Base-by-base conservation (phyloP, 2,329 filamentous ascomycete genomes). In the Colletotrichum acutatum region DNA sequence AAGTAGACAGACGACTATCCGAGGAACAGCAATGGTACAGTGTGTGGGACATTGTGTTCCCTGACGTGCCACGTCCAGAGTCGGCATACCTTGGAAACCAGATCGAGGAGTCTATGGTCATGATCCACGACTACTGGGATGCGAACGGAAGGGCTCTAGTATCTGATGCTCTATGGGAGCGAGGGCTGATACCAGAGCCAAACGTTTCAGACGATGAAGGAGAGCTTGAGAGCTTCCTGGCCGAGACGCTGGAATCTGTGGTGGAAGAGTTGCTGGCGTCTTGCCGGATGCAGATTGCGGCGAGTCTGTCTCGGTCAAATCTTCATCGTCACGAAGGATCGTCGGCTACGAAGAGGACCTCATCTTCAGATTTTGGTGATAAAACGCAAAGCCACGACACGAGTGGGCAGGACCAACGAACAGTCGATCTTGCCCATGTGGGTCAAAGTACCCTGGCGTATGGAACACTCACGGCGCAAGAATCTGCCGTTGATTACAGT, bases 221-320 rank as follows among this genome's bases (percentile, higher is more conserved):
- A 8, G 54, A 57, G 16, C 24, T 32, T 26, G 24, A 32, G 26
- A 28, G 16, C 14, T 32, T 32, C 9, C 28, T 57, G 26, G 26
- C 26, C 9, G 54, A 32, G 26, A 34, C 54, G 6, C 8, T 57
- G 9, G 54, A 57, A 32, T 57, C 54, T n/a, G 54, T 57, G 19
- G 19, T 57, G 14, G 28, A 32, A n/a, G 54, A 57, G 26, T 9
- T 32, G 54, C 16, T 57, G 7, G 54, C 19, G 3, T 57, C 54
- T 3, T 57, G 54, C 54, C 28, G 54, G 8, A 5, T 11, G 16
- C 26, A 57, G 16, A 57, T 57, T 11, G 54, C 54, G 19, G 26
- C 66, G 76, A 74, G 60, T 71, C 73, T 34, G 59, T 37, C 12
- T 74, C 19, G 42, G 42, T n/a, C 42, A 6, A n/a, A 8, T 11